These are phyloP conservation scores for Creolimax fragrantissima DNA, from an alignment of 78 protist genomes.

Conservation along the genomic window DNA sequence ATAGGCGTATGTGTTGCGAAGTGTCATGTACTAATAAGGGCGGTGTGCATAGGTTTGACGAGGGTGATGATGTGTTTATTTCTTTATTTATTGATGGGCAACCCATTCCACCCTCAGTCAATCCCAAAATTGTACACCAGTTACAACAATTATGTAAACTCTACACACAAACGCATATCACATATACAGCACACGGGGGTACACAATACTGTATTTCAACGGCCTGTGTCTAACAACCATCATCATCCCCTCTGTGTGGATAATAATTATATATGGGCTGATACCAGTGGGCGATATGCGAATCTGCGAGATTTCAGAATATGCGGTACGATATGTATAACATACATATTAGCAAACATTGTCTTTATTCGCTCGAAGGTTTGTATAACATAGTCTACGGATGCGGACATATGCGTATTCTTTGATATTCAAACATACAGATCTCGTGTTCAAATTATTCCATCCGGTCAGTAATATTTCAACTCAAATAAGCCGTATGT, in stretches of 20 bases:
- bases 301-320: not conserved
- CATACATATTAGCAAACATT: not conserved
- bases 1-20: not conserved
- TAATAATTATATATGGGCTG: not conserved
- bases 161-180: not conserved
- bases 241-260: not conserved
- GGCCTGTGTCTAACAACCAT: not conserved
- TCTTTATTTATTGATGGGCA: not conserved
- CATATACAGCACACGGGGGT: not conserved
- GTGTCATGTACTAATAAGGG: not conserved
- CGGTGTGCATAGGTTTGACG: not conserved
- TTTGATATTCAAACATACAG: no score
- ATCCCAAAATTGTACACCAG: not conserved
- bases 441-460: no score
- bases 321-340: not conserved
- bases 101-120: not conserved
- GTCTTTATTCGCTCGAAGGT: no score
- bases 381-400: no score
- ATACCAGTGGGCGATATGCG: slow-evolving; percentile 9
- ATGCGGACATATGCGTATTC: no score
- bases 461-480: no score
- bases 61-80: not conserved
- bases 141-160: not conserved
- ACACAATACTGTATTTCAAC: not conserved
- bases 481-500: no score